Percentiles rank a stretch among this genome's conserved stretches.
phyloP scores from a whole-genome alignment of 495 filamentous ascomycete species.

The Usnea hakonensis region DNA sequence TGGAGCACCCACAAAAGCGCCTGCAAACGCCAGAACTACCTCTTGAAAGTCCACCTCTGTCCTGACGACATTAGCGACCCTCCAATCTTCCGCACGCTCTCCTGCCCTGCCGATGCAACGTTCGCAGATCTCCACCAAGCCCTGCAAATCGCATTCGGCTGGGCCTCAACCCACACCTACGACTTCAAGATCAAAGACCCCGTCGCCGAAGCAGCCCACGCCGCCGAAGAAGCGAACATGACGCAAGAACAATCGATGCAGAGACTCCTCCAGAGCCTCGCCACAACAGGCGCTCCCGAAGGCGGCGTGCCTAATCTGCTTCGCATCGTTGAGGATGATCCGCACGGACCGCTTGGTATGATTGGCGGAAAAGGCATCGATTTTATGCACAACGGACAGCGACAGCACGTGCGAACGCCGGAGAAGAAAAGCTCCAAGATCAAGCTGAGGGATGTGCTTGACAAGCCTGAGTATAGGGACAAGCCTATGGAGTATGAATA shows the following conservation, averaged over 20 bases:
- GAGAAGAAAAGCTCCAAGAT: slow-evolving; percentile 21
- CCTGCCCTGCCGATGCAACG: slow-evolving; percentile 27
- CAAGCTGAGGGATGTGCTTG: slow-evolving; percentile 20
- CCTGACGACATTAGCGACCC: slow-evolving; percentile 19
- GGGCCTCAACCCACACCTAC: slow-evolving; percentile 23
- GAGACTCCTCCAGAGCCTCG: neutral
- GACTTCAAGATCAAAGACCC: slow-evolving; percentile 17
- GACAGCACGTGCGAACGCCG: slow-evolving; percentile 18
- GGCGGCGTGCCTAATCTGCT: too few species aligned
- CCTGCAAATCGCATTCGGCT: slow-evolving; percentile 30
- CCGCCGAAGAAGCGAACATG: neutral
- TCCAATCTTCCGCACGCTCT: slow-evolving; percentile 30
- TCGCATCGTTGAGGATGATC: neutral
- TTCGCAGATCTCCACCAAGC: slow-evolving; percentile 30
- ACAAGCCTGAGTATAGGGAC: slow-evolving; percentile 21
- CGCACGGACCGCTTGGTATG: neutral
- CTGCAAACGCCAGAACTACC: too few species aligned
- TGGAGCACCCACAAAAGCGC: too few species aligned
- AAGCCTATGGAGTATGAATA: slow-evolving; percentile 24
- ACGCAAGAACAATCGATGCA: neutral
- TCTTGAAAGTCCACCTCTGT: too few species aligned
- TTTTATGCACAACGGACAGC: slow-evolving; percentile 20
- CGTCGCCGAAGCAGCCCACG: neutral
- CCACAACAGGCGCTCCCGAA: too few species aligned
- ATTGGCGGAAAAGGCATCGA: slow-evolving; percentile 8